Conservation (phyloP, 345 rosid species). For the Turritis glabra region DNA sequence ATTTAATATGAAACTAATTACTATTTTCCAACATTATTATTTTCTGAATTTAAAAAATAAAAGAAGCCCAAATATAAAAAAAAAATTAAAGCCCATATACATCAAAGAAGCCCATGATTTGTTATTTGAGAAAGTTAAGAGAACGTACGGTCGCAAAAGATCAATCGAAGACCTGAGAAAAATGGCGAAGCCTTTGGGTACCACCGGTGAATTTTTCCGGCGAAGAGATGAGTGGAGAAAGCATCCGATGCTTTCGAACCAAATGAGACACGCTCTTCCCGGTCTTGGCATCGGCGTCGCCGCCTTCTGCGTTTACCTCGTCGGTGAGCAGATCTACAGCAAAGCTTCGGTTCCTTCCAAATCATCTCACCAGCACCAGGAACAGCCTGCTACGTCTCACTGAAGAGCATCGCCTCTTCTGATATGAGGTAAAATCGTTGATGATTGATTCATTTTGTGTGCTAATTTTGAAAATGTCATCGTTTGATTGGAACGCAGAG, state of each 20-base stretch:
- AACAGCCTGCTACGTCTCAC: slow-evolving; percentile 40
- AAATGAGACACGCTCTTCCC: slow-evolving; percentile 83
- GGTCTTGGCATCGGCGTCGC: slow-evolving; percentile 88
- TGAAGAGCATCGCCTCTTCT: background rate
- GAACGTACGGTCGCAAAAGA: background rate
- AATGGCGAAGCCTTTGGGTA: slow-evolving; percentile 71
- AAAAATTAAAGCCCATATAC: background rate
- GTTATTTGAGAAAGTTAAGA: background rate
- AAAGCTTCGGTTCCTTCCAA: slow-evolving; percentile 58
- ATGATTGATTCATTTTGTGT: background rate
- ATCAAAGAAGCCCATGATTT: background rate
- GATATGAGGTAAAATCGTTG: background rate
- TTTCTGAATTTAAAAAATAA: background rate
- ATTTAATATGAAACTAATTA: too few species aligned
- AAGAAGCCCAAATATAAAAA: background rate
- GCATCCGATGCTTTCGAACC: slow-evolving; percentile 85
- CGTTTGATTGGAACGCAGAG: background rate
- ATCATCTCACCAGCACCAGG: slow-evolving; percentile 47
- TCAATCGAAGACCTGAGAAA: background rate
- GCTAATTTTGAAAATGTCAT: background rate
- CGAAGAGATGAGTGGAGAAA: slow-evolving; percentile 93
- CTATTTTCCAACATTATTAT: too few species aligned
- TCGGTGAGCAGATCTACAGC: slow-evolving; percentile 89
- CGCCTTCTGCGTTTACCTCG: slow-evolving; percentile 83
- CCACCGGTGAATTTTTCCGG: slow-evolving; percentile 92